Evolutionary conservation across 202 grass and related monocot species (phyloP), one percentile per base, ranked within the genome.

Genomic region (Carex sylvatica): DNA sequence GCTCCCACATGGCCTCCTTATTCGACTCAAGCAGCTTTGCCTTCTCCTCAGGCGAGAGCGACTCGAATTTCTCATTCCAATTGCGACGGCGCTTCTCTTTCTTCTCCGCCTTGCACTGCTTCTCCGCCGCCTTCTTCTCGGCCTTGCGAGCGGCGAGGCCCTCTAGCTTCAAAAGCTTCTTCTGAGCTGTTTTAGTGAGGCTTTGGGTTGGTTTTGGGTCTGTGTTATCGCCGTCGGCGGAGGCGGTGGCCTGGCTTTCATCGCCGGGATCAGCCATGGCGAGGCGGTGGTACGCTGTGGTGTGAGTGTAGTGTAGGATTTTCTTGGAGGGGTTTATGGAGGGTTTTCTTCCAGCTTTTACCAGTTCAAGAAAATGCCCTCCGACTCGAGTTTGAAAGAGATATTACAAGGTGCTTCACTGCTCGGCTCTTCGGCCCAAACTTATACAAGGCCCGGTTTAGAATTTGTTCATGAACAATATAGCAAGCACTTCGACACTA

Each of bases 111-210:
- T 81, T 89, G 18, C 87, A 82, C 88, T 87, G 92, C 87, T 93
- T 98, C 54, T 98, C 95, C 84, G 86, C 89, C 65, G 68, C 91
- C 86, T 93, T 98, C 65, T 91, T 86, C 30, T 90, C 85, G 4
- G 85, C 90, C 86, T 98, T 98, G 20, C 86, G 85, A 63, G 70
- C 89, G 68, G 89, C 84, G 58, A 83, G 70, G 64, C 89, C 71
- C 86, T 98, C 90, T 83, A 87, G 84, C 88, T 98, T 98, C 82
- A 70, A 64, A 13, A 87, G 87, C 78, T 92, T 92, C 92, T 95
- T 98, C 86, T 82, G 88, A 20, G 90, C 92, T 68, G 87, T 93
- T 87, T 98, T 98, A 46, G 92, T 88, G 35, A 98, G 83, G 79
- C 63, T 14, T 53, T 42, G 46, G 26, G 36, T 14, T 33, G 80